phyloP scores from a whole-genome alignment of 768 basidiomycete genomes.

The Basidioascus undulatus region DNA sequence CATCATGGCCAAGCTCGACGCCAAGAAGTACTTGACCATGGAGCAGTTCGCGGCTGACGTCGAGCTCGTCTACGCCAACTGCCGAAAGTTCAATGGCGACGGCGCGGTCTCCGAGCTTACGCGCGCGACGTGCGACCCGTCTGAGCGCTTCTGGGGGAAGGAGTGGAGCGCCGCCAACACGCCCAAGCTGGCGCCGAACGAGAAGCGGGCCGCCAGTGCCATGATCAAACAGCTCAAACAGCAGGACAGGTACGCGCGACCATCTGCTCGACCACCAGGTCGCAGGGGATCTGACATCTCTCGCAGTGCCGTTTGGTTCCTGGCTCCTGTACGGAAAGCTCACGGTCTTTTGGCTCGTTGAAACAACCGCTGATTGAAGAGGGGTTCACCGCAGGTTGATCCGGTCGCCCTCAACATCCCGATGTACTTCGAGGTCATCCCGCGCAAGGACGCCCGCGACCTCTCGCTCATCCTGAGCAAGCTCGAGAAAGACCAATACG shows the following conservation, averaged over 20 bases:
- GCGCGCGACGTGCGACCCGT: too few species aligned
- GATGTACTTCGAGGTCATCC: conserved; percentile 66
- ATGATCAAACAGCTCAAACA: conserved; percentile 43
- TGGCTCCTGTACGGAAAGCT: too few species aligned
- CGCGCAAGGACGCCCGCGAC: conserved; percentile 65
- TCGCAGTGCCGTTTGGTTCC: too few species aligned
- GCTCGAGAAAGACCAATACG: conserved; percentile 61
- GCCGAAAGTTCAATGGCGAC: conserved; percentile 85
- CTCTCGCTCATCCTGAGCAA: conserved; percentile 55
- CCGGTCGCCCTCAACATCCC: conserved; percentile 61
- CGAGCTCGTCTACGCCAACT: conserved; percentile 65
- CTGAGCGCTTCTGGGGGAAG: conserved; percentile 53
- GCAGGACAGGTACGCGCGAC: conserved; percentile 48
- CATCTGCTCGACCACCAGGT: too few species aligned
- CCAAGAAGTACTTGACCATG: conserved; percentile 46
- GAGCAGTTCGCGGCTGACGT: conserved; percentile 58
- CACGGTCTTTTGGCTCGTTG: too few species aligned
- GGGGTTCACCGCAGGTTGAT: conserved; percentile 44
- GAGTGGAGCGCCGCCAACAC: conserved; percentile 65
- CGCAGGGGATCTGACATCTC: conserved; percentile 19
- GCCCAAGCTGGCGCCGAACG: conserved; percentile 44
- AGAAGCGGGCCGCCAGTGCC: conserved; percentile 52
- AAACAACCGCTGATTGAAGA: too few species aligned
- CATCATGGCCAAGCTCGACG: conserved; percentile 38
- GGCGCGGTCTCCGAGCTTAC: too few species aligned